Percentiles rank a stretch among this genome's conserved stretches.
These are phyloP conservation scores for Penicillium ochrochloron DNA, from an alignment of 495 filamentous ascomycete species.

Conservation along the genomic window DNA sequence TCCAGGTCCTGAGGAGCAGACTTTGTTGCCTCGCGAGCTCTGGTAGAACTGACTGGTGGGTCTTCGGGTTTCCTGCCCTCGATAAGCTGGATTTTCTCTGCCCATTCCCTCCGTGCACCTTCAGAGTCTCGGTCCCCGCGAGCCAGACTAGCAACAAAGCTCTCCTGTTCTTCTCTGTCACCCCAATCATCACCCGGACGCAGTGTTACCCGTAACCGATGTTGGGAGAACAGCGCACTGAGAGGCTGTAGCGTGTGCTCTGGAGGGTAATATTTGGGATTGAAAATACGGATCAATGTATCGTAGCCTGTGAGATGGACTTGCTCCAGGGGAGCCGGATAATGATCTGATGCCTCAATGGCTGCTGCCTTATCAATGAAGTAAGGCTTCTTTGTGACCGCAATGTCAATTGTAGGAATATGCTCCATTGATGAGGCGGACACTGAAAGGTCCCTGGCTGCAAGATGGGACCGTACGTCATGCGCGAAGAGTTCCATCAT, in stretches of 20 bases:
- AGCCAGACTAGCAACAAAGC: conserved; percentile 58
- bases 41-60: conserved; percentile 75
- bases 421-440: conserved; percentile 19
- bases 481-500: conserved; percentile 86
- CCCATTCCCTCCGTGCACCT: conserved; percentile 71
- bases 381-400: conserved; percentile 78
- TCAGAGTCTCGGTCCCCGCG: conserved; percentile 56
- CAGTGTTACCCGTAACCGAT: conserved; percentile 73
- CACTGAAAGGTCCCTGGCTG: conserved; percentile 14
- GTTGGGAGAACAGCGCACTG: conserved; percentile 67
- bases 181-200: conserved; percentile 73
- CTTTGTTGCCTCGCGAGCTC: conserved; percentile 66
- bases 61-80: conserved; percentile 59
- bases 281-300: conserved; percentile 81
- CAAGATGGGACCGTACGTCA: conserved; percentile 55
- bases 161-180: conserved; percentile 58
- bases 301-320: conserved; percentile 87
- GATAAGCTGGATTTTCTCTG: conserved; percentile 68
- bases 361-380: conserved; percentile 83
- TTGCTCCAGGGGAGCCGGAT: conserved; percentile 57
- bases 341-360: conserved; percentile 60
- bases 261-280: conserved; percentile 80
- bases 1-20: conserved; percentile 59
- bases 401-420: conserved; percentile 69
- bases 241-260: conserved; percentile 60